A percentile compares a stretch with the other conserved stretches of the same genome.
These are phyloP conservation scores for Myxozyma monticola DNA, from an alignment of 805 yeast genomes.

Conservation along the genomic window DNA sequence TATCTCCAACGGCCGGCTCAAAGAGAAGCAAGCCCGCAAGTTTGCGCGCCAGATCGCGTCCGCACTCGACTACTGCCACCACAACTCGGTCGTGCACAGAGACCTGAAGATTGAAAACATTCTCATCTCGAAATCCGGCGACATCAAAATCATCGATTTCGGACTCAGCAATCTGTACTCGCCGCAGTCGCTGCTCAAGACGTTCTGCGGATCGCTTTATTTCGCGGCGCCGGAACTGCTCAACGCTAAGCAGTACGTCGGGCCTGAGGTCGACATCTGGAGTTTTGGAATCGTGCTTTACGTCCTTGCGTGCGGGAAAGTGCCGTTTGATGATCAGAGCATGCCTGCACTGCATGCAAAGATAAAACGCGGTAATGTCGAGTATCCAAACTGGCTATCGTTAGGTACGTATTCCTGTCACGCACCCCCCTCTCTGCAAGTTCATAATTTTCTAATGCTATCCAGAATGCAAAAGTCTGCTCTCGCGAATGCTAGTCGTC, in stretches of 20 bases:
- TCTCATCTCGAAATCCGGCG: constrained; percentile 90
- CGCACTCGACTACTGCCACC: constrained; percentile 91
- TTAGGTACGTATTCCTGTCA: constrained; percentile 42
- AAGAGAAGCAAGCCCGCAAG: constrained; percentile 90
- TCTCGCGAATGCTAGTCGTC: constrained; percentile 88
- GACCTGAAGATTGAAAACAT: constrained; percentile 96
- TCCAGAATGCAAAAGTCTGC: constrained; percentile 64
- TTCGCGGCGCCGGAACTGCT: constrained; percentile 98
- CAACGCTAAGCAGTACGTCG: constrained; percentile 87
- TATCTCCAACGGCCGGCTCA: constrained; percentile 90
- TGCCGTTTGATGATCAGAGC: constrained; percentile 95
- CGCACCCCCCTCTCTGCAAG: not conserved
- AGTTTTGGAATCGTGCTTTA: constrained; percentile 95
- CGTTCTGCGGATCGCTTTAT: constrained; percentile 95
- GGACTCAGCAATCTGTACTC: constrained; percentile 89
- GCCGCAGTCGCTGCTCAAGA: constrained; percentile 68
- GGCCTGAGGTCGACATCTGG: constrained; percentile 99
- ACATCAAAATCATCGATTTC: constrained; percentile 92
- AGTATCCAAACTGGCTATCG: constrained; percentile 81
- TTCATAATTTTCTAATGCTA: not conserved
- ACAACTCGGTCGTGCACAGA: constrained; percentile 92
- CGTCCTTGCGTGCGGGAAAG: constrained; percentile 95
- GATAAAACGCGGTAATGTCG: constrained; percentile 88
- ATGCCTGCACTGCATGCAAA: constrained; percentile 90
- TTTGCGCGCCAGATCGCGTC: constrained; percentile 94